A percentile compares a stretch with the other conserved stretches of the same genome.
Evolutionary conservation across 179 eudicot species (phyloP).

Genomic region (Sideroxylon spinosum): DNA sequence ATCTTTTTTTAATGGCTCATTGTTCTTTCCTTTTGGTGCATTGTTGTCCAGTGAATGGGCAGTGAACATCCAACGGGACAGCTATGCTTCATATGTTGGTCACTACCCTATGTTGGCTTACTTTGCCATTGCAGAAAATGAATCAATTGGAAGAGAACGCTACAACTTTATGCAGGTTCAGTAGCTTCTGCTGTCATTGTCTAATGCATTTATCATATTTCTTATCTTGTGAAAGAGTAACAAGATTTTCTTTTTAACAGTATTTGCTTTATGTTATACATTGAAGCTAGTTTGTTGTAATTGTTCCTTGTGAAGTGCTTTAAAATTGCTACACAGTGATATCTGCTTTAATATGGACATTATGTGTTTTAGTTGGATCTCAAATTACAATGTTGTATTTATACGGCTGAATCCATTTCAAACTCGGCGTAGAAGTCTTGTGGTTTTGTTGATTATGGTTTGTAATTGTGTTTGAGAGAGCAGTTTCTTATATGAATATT

Average conservation of each 20-base stretch:
- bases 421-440: neutral
- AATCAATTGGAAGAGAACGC: conserved; percentile 90
- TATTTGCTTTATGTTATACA: neutral
- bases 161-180: conserved; percentile 93
- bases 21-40: conserved; percentile 4
- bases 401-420: neutral
- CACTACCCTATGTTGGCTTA: conserved; percentile 86
- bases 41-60: conserved; percentile 79
- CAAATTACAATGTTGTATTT: conserved; percentile 2
- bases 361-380: neutral
- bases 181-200: neutral
- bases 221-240: no score
- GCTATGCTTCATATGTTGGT: conserved; percentile 91
- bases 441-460: neutral
- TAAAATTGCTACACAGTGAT: neutral
- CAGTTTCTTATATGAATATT: neutral
- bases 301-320: neutral
- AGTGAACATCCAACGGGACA: conserved; percentile 89
- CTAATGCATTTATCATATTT: neutral
- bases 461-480: neutral
- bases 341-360: neutral
- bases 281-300: neutral
- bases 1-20: neutral
- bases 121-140: conserved; percentile 88
- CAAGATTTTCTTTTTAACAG: neutral